phyloP scores from a whole-genome alignment of 495 filamentous ascomycete species.

The Aspergillus avenaceus region DNA sequence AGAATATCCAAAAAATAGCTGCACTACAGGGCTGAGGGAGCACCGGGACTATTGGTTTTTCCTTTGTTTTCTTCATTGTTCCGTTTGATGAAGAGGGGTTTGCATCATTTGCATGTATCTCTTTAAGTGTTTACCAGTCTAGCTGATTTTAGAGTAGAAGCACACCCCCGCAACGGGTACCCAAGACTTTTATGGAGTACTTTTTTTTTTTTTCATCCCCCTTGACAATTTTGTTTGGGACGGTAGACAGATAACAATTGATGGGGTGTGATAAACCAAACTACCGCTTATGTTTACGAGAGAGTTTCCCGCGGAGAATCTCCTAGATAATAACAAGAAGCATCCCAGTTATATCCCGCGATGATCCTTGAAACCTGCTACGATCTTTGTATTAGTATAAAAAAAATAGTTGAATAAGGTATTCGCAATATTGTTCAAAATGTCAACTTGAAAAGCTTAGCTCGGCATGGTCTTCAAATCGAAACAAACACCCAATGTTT shows the following conservation, averaged over 20 bases:
- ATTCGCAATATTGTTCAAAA: no score
- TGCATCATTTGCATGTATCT: background rate
- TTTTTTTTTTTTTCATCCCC: background rate
- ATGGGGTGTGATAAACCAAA: no score
- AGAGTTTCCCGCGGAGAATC: background rate
- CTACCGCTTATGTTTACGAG: background rate
- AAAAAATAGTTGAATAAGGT: no score
- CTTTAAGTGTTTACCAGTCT: background rate
- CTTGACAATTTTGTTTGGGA: background rate
- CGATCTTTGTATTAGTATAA: no score
- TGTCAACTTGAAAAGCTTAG: no score
- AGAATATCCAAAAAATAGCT: conserved; percentile 5
- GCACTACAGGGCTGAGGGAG: background rate
- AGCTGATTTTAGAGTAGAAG: no score
- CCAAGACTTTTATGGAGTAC: background rate
- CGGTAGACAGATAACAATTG: background rate
- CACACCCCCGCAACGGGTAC: background rate
- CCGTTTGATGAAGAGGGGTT: no score
- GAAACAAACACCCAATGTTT: no score
- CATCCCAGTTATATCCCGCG: no score
- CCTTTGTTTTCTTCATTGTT: background rate
- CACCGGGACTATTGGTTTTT: background rate
- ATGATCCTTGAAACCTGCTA: no score
- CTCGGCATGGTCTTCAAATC: no score
- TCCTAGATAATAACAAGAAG: no score